Evolutionary conservation across 805 yeast species (phyloP).

Genomic region (Candida golubevii): DNA sequence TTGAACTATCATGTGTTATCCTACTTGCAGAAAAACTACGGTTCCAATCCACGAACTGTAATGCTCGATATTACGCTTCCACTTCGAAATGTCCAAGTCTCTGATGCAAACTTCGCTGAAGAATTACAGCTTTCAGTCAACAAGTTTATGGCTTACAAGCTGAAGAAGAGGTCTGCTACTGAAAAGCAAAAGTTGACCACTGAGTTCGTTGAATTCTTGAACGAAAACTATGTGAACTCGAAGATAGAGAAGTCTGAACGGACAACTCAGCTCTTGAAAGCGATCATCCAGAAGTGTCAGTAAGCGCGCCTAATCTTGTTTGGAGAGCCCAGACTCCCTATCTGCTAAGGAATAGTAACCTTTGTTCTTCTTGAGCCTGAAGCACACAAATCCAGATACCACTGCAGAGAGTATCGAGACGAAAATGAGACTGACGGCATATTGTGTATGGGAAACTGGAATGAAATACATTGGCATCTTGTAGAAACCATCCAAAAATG

Average conservation of each 20-base stretch:
- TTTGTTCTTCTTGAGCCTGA: conserved; percentile 20
- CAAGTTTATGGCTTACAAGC: conserved; percentile 58
- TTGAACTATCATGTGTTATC: conserved; percentile 61
- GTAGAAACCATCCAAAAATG: conserved; percentile 39
- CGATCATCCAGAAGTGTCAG: conserved; percentile 37
- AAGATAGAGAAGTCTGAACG: conserved; percentile 21
- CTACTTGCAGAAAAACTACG: conserved; percentile 43
- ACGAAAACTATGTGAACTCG: conserved; percentile 23
- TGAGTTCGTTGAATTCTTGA: conserved; percentile 23
- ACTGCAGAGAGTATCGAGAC: conserved; percentile 22
- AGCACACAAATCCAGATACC: conserved; percentile 22
- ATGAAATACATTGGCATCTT: conserved; percentile 28
- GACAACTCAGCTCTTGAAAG: conserved; percentile 31
- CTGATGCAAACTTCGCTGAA: conserved; percentile 47
- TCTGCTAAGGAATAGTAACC: conserved; percentile 21
- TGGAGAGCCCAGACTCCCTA: conserved; percentile 20
- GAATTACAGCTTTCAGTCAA: conserved; percentile 66
- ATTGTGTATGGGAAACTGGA: conserved; percentile 24
- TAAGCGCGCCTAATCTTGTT: conserved; percentile 18
- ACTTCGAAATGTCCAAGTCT: conserved; percentile 47
- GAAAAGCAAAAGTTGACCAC: conserved; percentile 30
- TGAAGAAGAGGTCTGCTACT: conserved; percentile 33
- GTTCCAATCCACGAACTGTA: conserved; percentile 38
- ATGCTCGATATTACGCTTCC: conserved; percentile 62
- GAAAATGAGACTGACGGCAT: conserved; percentile 18